Conservation (phyloP, 192 early-diverging fungal species). For the Entrophospora sp. region DNA sequence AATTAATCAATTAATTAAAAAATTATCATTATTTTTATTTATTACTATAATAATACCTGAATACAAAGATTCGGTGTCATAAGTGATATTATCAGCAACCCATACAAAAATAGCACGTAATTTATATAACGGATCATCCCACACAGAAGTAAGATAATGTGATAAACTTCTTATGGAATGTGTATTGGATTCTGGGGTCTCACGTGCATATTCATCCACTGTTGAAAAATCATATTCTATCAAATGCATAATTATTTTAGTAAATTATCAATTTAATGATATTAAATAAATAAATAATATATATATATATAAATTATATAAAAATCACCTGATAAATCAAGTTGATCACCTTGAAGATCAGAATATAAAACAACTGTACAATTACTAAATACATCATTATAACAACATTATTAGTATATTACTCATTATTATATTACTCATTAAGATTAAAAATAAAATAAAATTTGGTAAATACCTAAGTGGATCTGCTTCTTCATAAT, state of each 20-base stretch:
- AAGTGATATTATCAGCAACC: slow-evolving; percentile 47
- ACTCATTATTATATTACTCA: neutral
- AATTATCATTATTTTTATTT: too few relatives aligned
- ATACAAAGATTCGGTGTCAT: slow-evolving; percentile 28
- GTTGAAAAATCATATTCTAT: slow-evolving; percentile 26
- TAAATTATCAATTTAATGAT: neutral
- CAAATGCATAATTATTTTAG: neutral
- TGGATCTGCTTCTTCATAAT: neutral
- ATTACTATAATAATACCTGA: slow-evolving; percentile 15
- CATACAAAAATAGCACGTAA: slow-evolving; percentile 47
- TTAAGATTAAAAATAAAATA: neutral
- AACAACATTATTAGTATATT: too few relatives aligned
- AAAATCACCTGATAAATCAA: neutral
- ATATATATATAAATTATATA: too few relatives aligned
- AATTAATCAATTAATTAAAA: neutral
- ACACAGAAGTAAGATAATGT: slow-evolving; percentile 36
- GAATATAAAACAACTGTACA: too few relatives aligned
- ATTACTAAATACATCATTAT: too few relatives aligned
- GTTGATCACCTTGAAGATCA: neutral
- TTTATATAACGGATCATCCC: slow-evolving; percentile 31
- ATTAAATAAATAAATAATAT: neutral
- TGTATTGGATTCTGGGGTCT: slow-evolving; percentile 25
- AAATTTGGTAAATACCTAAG: neutral
- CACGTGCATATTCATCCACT: slow-evolving; percentile 34
- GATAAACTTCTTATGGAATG: slow-evolving; percentile 25